Percentiles rank a stretch among this genome's conserved stretches.
Evolutionary conservation across 2,329 filamentous ascomycete species (phyloP).

Genomic region (Ophiostoma ulmi): DNA sequence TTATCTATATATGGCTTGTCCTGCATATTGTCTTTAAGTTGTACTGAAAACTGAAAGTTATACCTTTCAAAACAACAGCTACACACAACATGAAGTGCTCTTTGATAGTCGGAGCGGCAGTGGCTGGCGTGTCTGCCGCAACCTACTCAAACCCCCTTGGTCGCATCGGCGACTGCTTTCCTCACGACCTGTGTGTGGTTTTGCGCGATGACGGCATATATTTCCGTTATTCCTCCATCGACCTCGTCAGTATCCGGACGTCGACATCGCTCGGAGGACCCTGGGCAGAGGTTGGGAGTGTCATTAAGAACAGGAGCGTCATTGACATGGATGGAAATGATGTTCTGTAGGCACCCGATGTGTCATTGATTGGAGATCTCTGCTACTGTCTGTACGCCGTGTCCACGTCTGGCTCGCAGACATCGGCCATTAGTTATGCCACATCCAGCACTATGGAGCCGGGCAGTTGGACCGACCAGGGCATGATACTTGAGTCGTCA

Average conservation of each 20-base stretch:
- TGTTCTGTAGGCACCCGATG: slow-evolving; percentile 38
- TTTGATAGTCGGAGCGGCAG: background rate
- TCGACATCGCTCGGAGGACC: slow-evolving; percentile 36
- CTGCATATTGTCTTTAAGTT: background rate
- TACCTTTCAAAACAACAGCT: background rate
- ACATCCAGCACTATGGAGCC: slow-evolving; percentile 41
- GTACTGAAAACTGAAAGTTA: background rate
- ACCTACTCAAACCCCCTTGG: slow-evolving; percentile 28
- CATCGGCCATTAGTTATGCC: slow-evolving; percentile 36
- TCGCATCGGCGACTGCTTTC: slow-evolving; percentile 36
- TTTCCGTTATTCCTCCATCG: slow-evolving; percentile 42
- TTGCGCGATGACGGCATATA: slow-evolving; percentile 39
- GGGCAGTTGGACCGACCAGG: slow-evolving; percentile 57
- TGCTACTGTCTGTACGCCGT: slow-evolving; percentile 47
- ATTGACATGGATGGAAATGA: slow-evolving; percentile 40
- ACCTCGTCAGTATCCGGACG: slow-evolving; percentile 39
- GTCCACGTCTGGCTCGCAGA: slow-evolving; percentile 54
- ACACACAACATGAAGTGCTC: background rate
- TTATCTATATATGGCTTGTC: background rate
- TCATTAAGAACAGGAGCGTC: slow-evolving; percentile 36
- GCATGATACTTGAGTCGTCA: slow-evolving; percentile 48
- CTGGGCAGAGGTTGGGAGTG: slow-evolving; percentile 42
- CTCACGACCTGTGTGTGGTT: slow-evolving; percentile 39
- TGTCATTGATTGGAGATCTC: slow-evolving; percentile 48
- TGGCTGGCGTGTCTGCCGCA: background rate